A percentile compares a stretch with the other conserved stretches of the same genome.
phyloP scores from a whole-genome alignment of 129 eudicot species.

The Kitagawia praeruptora region DNA sequence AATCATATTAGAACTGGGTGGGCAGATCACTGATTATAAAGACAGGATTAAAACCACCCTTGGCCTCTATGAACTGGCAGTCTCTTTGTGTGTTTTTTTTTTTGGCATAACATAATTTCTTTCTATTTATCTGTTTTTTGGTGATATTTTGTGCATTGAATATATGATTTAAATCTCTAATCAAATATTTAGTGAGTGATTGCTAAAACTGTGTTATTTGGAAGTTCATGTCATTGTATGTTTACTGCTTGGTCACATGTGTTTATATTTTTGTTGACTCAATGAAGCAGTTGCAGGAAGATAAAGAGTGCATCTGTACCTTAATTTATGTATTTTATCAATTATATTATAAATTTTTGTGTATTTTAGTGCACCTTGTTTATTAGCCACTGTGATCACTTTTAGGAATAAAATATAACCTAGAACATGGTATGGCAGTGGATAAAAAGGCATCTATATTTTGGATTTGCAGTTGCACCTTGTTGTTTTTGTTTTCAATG shows the following conservation, averaged over 20 bases:
- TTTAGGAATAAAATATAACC: neutral
- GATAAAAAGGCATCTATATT: neutral
- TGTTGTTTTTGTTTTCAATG: too few species aligned
- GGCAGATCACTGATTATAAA: neutral
- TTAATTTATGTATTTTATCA: neutral
- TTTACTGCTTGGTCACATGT: neutral
- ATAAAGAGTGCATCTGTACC: neutral
- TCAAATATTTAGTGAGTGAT: too few species aligned
- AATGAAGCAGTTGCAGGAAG: neutral
- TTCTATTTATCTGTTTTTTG: neutral
- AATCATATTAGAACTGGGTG: neutral
- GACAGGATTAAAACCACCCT: neutral
- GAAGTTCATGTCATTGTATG: neutral
- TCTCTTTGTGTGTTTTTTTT: neutral
- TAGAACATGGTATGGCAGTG: neutral
- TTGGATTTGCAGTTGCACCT: neutral
- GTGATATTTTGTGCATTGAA: neutral
- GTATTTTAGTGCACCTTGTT: neutral
- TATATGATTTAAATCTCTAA: neutral
- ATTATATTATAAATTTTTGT: neutral
- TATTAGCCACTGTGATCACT: neutral
- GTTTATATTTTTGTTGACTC: neutral
- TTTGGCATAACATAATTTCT: neutral
- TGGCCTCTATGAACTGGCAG: neutral
- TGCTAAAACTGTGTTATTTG: neutral